These are phyloP conservation scores for Mrakia hoshinonis DNA, from an alignment of 768 basidiomycete species.

Conservation along the genomic window DNA sequence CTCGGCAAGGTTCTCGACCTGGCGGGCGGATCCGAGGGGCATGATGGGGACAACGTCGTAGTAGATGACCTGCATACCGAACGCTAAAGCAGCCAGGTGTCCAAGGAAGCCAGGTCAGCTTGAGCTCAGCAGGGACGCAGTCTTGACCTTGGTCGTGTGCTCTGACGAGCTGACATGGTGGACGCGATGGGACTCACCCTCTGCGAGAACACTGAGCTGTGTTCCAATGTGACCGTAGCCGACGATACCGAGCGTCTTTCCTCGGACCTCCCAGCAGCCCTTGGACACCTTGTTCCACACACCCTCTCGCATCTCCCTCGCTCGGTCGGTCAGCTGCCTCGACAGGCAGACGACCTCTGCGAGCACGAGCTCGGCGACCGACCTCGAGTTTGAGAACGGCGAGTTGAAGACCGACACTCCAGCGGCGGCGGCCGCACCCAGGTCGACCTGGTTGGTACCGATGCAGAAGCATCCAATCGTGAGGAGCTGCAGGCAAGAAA, in stretches of 20 bases:
- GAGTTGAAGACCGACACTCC: constrained; percentile 99
- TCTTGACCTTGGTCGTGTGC: no score
- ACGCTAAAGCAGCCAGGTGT: constrained; percentile 43
- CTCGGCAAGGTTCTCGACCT: constrained; percentile 66
- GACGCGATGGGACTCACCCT: constrained; percentile 41
- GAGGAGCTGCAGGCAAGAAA: constrained; percentile 55
- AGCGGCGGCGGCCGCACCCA: constrained; percentile 65
- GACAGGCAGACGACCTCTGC: constrained; percentile 87
- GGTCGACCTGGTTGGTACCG: constrained; percentile 95
- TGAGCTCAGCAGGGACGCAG: not conserved
- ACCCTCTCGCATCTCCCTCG: constrained; percentile 76
- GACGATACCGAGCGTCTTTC: constrained; percentile 94
- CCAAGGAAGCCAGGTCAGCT: not conserved
- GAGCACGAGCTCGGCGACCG: constrained; percentile 95
- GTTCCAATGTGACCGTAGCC: constrained; percentile 98
- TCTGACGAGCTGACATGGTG: no score
- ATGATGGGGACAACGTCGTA: constrained; percentile 93
- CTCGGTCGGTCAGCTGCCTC: constrained; percentile 82
- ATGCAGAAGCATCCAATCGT: constrained; percentile 99
- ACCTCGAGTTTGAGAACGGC: constrained; percentile 88
- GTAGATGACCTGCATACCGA: constrained; percentile 92
- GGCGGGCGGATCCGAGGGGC: constrained; percentile 89
- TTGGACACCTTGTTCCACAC: constrained; percentile 99
- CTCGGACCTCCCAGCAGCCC: constrained; percentile 93
- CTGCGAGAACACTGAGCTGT: constrained; percentile 91